These are phyloP conservation scores for Afroboletus lepidellus DNA, from an alignment of 1,284 basidiomycete genomes.

Conservation along the genomic window DNA sequence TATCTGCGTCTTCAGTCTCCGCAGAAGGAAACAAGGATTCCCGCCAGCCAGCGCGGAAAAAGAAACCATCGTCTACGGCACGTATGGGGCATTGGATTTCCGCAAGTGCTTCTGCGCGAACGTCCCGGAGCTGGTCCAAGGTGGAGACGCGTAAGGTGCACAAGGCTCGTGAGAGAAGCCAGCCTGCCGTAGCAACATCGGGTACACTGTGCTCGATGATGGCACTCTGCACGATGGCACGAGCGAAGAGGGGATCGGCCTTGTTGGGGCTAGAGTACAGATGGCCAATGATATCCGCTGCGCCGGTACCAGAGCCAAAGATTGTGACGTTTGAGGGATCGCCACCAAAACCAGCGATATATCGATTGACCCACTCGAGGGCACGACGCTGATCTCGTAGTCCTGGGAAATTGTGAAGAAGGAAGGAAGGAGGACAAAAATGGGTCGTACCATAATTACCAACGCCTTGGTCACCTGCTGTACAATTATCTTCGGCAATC, in stretches of 20 bases:
- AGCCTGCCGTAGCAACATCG: conserved; percentile 57
- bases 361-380: conserved; percentile 66
- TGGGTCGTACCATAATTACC: conserved; percentile 66
- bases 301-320: conserved; percentile 70
- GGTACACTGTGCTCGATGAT: conserved; percentile 60
- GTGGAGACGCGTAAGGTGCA: conserved; percentile 49
- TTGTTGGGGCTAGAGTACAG: conserved; percentile 65
- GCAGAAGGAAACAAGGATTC: conserved; percentile 44
- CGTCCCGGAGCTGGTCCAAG: conserved; percentile 57
- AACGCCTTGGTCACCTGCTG: conserved; percentile 63
- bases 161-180: conserved; percentile 62
- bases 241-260: conserved; percentile 55
- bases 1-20: conserved; percentile 34
- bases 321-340: conserved; percentile 69
- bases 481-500: conserved; percentile 62
- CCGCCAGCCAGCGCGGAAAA: conserved; percentile 61
- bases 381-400: conserved; percentile 69
- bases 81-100: conserved; percentile 47
- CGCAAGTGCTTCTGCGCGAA: conserved; percentile 56
- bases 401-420: conserved; percentile 38
- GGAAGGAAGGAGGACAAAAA: not conserved
- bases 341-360: conserved; percentile 69
- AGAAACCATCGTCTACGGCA: conserved; percentile 65
- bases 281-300: conserved; percentile 69
- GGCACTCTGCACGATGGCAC: conserved; percentile 66